Base-by-base conservation (phyloP, 192 early-diverging fungal genomes). In the Mortierella antarctica region DNA sequence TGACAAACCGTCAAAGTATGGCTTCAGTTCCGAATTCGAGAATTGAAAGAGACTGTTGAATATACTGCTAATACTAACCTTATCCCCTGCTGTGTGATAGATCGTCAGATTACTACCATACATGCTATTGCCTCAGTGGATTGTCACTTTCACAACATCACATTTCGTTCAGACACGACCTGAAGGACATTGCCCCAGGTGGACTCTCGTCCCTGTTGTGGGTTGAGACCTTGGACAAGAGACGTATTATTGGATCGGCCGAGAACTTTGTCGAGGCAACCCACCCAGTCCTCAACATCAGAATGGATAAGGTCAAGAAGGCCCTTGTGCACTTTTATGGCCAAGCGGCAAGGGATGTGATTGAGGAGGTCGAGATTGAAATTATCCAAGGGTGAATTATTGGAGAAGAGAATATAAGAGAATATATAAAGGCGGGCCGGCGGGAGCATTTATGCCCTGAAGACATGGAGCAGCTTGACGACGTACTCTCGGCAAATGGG, bases 1-100 rank as follows among this genome's bases (percentile, higher is more conserved):
- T 47, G 98, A 99, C 81, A 99, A 98, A 76, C 98, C 98, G 4
- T 90, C 86, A 73, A 95, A 93, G 92, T 93, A 85, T 67, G 84
- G 6, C 64, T 54, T 40, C 20, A 18, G 6, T n/a, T 17, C 11
- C 23, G 20, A 39, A 41, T 13, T 7, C 14, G 23, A 41, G 12
- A 20, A 57, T 18, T 59, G 15, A 15, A 23, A 1, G 21, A 41
- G 6, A 53, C 23, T 4, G 40, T 13, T 42, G 7, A 9, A n/a
- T 14, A 0, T 1, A 13, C 6, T n/a, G 18, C 62, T 31, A 18
- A 23, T n/a, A 56, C 39, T 57, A 42, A 40, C 46, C 17, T 63
- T n/a, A 42, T 42, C 17, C 17, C 59, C 1, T 49, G 55, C 10
- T 57, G 8, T 42, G 49, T 51, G 49, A 4, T 63, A 94, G 90